Evolutionary conservation across 768 basidiomycete species (phyloP).

Genomic region (Tricholoma saponaceum): DNA sequence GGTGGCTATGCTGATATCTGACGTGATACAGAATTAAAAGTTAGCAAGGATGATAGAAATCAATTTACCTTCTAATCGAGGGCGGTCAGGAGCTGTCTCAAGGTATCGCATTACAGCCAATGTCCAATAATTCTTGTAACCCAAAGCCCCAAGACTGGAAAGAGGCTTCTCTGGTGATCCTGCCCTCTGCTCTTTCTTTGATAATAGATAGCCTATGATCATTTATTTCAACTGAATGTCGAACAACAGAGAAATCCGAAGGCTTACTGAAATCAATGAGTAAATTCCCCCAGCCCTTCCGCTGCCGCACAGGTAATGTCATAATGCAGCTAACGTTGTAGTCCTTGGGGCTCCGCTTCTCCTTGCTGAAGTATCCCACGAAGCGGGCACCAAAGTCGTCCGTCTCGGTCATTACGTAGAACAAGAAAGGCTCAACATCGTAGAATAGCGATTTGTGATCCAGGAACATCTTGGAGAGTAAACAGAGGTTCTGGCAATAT

Average conservation of each 20-base stretch:
- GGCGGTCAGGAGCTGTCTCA: conserved; percentile 51
- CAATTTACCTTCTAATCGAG: conserved; percentile 70
- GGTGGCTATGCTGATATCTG: conserved; percentile 82
- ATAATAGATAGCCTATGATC: conserved; percentile 82
- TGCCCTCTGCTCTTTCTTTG: conserved; percentile 86
- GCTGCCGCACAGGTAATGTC: conserved; percentile 92
- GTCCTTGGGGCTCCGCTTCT: conserved; percentile 93
- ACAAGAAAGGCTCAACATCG: conserved; percentile 98
- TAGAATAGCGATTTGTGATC: conserved; percentile 99
- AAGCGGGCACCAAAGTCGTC: conserved; percentile 91
- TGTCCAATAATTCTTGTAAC: conserved; percentile 97
- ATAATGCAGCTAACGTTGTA: conserved; percentile 99
- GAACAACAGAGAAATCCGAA: neutral
- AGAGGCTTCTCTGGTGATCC: conserved; percentile 97
- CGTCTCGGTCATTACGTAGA: conserved; percentile 94
- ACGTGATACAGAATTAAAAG: neutral
- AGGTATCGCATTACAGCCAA: conserved; percentile 79
- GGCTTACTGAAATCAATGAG: conserved; percentile 95
- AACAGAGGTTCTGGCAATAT: conserved; percentile 97
- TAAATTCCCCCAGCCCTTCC: conserved; percentile 95
- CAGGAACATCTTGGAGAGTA: conserved; percentile 98
- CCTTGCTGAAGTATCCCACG: conserved; percentile 98
- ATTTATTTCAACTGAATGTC: conserved; percentile 1
- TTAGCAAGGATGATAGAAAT: neutral
- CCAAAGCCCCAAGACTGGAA: conserved; percentile 85